Percentiles rank a stretch among this genome's conserved stretches.
Conservation (phyloP, 352 stramenopile species). For the Globisporangium paddicum region DNA sequence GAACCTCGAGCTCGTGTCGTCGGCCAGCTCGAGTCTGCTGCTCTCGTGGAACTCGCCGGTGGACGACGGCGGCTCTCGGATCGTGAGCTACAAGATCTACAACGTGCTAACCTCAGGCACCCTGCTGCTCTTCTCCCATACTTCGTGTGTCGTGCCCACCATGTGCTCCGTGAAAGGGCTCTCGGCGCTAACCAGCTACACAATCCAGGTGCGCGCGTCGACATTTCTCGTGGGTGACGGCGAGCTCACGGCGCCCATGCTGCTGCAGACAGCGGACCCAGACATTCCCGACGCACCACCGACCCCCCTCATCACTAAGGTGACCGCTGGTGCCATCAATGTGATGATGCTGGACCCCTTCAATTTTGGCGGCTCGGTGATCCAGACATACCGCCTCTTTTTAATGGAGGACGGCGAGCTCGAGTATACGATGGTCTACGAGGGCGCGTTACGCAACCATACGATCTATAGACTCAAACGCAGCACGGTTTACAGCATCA, state of each 20-base stretch:
- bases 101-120: constrained; percentile 14
- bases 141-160: constrained; percentile 24
- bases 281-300: constrained; percentile 38
- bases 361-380: constrained; percentile 43
- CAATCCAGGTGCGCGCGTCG: constrained; percentile 30
- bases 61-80: constrained; percentile 37
- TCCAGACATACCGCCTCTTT: constrained; percentile 37
- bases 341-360: constrained; percentile 42
- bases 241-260: constrained; percentile 17
- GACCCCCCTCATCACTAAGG: constrained; percentile 19
- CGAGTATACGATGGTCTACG: constrained; percentile 28
- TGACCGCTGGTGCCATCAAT: constrained; percentile 47
- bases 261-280: constrained; percentile 30
- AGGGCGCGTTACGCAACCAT: constrained; percentile 8
- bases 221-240: constrained; percentile 24
- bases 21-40: constrained; percentile 33
- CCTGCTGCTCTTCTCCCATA: constrained; percentile 15
- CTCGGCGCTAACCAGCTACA: constrained; percentile 35
- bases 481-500: constrained; percentile 33
- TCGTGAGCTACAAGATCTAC: constrained; percentile 51
- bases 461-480: constrained; percentile 34
- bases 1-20: constrained; percentile 24
- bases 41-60: constrained; percentile 43
- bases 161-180: constrained; percentile 39
- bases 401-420: constrained; percentile 18